These are phyloP conservation scores for Penicillium sp. DNA, from an alignment of 2,329 filamentous ascomycete species.

Conservation along the genomic window DNA sequence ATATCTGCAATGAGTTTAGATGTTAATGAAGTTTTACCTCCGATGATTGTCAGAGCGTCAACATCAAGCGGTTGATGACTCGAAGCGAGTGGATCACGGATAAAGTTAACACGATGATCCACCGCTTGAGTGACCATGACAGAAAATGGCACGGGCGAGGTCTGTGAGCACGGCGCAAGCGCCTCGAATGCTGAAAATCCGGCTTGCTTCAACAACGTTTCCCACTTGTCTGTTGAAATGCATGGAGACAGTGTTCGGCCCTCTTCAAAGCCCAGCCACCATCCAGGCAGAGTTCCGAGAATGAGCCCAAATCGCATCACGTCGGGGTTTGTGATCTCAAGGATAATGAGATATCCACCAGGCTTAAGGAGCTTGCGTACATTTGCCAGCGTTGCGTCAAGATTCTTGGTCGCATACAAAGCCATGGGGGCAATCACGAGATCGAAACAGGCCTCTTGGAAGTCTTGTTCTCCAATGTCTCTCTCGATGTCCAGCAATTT, in stretches of 20 bases:
- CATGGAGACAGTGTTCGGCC: constrained; percentile 30
- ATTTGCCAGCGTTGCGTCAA: constrained; percentile 29
- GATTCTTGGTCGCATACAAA: constrained; percentile 29
- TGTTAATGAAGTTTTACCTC: constrained; percentile 12
- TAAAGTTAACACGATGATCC: constrained; percentile 26
- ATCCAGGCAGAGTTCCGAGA: constrained; percentile 36
- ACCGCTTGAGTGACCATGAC: constrained; percentile 38
- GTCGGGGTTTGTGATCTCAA: constrained; percentile 39
- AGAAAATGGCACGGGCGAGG: constrained; percentile 15
- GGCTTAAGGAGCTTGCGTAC: constrained; percentile 44
- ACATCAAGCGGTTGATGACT: constrained; percentile 1
- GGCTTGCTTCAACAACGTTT: constrained; percentile 27
- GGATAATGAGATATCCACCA: constrained; percentile 49
- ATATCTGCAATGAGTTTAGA: constrained; percentile 9
- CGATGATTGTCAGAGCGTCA: constrained; percentile 20
- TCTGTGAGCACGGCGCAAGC: background rate
- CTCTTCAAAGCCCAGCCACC: constrained; percentile 36
- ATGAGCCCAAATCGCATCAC: constrained; percentile 27
- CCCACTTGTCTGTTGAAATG: constrained; percentile 33
- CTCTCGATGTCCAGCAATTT: constrained; percentile 38
- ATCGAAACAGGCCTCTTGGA: constrained; percentile 36
- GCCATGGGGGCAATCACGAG: constrained; percentile 41
- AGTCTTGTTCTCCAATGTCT: constrained; percentile 37
- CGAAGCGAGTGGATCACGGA: constrained; percentile 29
- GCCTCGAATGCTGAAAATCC: constrained; percentile 37